These are phyloP conservation scores for Microstegium vimineum DNA, from an alignment of 176 grass and related monocot genomes.

Conservation along the genomic window DNA sequence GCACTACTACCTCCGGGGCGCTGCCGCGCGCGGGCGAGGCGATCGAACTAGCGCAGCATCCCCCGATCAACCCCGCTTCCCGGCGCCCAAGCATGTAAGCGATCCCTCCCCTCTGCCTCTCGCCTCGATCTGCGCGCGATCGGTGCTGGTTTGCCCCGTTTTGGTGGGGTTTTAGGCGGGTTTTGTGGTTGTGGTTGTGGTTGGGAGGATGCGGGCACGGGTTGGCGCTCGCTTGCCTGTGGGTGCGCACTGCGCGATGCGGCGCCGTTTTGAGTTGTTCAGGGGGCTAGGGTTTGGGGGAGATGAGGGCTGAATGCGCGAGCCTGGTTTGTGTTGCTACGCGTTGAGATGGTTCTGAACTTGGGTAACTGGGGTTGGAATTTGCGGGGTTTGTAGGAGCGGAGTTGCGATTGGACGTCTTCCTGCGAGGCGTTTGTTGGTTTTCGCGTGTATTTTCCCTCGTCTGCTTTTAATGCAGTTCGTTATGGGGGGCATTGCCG, in stretches of 20 bases:
- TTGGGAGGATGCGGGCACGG: not conserved
- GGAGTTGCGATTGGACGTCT: not conserved
- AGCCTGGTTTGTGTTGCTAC: not conserved
- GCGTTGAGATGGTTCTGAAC: not conserved
- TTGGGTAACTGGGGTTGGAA: not conserved
- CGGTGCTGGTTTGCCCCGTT: not conserved
- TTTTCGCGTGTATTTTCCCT: not conserved
- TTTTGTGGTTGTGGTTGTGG: not conserved
- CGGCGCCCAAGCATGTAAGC: slow-evolving; percentile 19
- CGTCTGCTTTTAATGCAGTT: not conserved
- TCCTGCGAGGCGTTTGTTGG: not conserved
- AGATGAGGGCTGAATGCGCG: not conserved
- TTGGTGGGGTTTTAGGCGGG: slow-evolving; percentile 13
- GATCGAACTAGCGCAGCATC: slow-evolving; percentile 1
- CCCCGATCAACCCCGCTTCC: not conserved
- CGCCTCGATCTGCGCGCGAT: not conserved
- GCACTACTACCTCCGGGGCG: not conserved
- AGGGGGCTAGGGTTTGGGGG: slow-evolving; percentile 3
- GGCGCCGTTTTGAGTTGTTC: not conserved
- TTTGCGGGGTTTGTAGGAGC: not conserved
- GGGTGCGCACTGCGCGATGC: not conserved
- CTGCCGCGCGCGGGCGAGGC: slow-evolving; percentile 4
- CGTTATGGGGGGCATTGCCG: not conserved
- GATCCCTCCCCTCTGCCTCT: not conserved
- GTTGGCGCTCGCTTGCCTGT: not conserved